These are phyloP conservation scores for Annona squamosa DNA, from an alignment of 164 flowering plant species.

Conservation along the genomic window DNA sequence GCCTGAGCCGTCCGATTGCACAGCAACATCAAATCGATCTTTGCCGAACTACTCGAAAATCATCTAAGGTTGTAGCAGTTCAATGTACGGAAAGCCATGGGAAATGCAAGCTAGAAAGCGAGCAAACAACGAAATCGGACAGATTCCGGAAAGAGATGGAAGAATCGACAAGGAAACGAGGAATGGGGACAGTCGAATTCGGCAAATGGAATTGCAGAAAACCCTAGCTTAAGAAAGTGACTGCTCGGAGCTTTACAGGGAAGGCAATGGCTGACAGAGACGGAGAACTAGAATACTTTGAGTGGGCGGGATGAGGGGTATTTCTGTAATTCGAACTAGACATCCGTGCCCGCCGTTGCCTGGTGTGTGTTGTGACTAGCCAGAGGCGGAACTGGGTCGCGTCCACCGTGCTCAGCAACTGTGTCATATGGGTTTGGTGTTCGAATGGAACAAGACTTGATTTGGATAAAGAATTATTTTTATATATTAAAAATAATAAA, in stretches of 20 bases:
- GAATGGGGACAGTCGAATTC: background rate
- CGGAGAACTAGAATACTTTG: background rate
- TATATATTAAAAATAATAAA: no score
- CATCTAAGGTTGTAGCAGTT: background rate
- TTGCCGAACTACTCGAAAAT: background rate
- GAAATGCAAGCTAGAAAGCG: background rate
- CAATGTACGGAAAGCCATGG: background rate
- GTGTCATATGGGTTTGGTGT: no score
- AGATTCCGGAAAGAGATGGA: background rate
- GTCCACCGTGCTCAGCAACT: background rate
- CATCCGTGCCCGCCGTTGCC: background rate
- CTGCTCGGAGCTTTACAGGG: background rate
- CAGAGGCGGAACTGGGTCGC: background rate
- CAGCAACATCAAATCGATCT: background rate
- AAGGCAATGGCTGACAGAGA: background rate
- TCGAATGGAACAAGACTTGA: no score
- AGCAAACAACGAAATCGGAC: background rate
- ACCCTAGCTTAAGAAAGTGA: conserved; percentile 4
- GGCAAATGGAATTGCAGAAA: background rate
- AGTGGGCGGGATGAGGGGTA: background rate
- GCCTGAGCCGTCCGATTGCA: background rate
- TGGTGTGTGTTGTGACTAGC: background rate
- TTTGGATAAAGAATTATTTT: no score
- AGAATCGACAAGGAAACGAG: background rate
- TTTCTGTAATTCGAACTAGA: background rate